A percentile compares a stretch with the other conserved stretches of the same genome.
These are phyloP conservation scores for Cutaneotrichosporon sp. DNA, from an alignment of 1,284 basidiomycete species.

Conservation along the genomic window DNA sequence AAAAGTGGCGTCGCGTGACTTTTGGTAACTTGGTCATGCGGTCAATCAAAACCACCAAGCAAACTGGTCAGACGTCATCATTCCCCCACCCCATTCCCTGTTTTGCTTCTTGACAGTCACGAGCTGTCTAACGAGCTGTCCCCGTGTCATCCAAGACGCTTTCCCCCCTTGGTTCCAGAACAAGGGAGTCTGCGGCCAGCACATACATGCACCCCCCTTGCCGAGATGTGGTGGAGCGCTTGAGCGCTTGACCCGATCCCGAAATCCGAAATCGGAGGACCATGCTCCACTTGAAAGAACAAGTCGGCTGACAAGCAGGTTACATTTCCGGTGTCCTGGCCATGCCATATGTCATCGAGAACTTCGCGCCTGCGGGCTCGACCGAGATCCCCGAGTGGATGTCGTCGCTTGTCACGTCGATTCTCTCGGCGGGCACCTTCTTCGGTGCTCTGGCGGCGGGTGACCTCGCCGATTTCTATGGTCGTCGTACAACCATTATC, in stretches of 20 bases:
- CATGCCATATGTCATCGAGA: constrained; percentile 38
- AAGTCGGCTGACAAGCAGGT: constrained; percentile 10
- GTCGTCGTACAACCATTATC: constrained; percentile 52
- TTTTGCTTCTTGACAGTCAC: background rate
- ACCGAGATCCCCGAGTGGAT: constrained; percentile 32
- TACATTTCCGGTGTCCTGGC: constrained; percentile 47
- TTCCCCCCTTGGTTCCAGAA: no score
- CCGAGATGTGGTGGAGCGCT: no score
- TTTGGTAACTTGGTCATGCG: background rate
- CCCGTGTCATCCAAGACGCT: no score
- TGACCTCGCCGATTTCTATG: constrained; percentile 54
- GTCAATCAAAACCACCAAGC: background rate
- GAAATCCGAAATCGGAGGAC: no score
- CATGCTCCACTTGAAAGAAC: background rate
- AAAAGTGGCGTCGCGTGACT: background rate
- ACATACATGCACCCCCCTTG: no score
- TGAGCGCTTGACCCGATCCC: no score
- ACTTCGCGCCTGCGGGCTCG: constrained; percentile 17
- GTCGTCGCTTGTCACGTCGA: constrained; percentile 52
- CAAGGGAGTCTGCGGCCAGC: no score
- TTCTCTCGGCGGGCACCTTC: constrained; percentile 55
- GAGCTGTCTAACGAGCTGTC: no score
- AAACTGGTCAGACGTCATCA: no score
- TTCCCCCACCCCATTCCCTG: background rate
- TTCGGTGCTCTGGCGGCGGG: constrained; percentile 53